phyloP scores from a whole-genome alignment of 768 basidiomycete genomes.

The Auriscalpium orientale region DNA sequence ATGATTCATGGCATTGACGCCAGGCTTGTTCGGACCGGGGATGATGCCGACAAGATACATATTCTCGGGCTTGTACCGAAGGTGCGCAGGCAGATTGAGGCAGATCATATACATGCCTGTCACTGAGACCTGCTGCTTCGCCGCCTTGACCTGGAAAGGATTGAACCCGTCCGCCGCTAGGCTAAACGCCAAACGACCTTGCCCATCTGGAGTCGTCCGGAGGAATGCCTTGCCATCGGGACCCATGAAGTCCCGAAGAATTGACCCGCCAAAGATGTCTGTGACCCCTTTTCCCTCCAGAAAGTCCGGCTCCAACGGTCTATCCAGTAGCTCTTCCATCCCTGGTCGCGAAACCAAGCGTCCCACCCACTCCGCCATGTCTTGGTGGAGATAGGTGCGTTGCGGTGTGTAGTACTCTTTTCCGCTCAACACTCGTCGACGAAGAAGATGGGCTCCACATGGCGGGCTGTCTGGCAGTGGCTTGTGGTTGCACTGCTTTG shows the following conservation, averaged over 20 bases:
- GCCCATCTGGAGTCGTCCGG: not conserved
- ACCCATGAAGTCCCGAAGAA: not conserved
- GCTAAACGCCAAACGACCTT: conserved; percentile 23
- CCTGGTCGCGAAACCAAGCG: not conserved
- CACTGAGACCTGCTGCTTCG: conserved; percentile 18
- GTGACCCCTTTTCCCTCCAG: not conserved
- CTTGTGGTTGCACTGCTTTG: not conserved
- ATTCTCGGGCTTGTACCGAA: conserved; percentile 30
- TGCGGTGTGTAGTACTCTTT: not conserved
- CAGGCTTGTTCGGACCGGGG: conserved; percentile 33
- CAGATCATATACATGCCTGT: conserved; percentile 26
- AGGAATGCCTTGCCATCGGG: not conserved
- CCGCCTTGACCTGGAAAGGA: conserved; percentile 23
- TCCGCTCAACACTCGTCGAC: not conserved
- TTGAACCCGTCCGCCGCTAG: conserved; percentile 31
- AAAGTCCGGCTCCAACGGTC: not conserved
- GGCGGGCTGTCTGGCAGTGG: no score
- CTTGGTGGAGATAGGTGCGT: not conserved
- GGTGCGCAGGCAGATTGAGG: conserved; percentile 30
- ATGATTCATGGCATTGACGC: conserved; percentile 27
- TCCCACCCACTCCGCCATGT: not conserved
- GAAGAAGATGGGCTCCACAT: not conserved
- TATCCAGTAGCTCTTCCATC: not conserved
- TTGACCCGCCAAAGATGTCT: conserved; percentile 1
- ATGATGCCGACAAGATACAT: conserved; percentile 35